Evolutionary conservation across 208 protist species (phyloP).

Genomic region (Trypanosoma rangeli): DNA sequence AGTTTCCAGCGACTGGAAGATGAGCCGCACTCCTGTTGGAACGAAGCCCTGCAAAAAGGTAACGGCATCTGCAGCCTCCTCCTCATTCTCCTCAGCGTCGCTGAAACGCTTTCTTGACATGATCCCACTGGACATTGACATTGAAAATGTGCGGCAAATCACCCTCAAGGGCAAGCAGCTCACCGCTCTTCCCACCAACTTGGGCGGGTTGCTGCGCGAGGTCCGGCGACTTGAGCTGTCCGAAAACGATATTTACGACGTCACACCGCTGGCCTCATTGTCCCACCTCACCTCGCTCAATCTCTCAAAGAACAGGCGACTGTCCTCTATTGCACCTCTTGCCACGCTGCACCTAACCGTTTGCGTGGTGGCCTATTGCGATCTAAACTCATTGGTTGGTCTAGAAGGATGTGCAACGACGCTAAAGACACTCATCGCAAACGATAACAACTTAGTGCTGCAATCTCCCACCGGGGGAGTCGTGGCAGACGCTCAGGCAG

Average conservation of each 20-base stretch:
- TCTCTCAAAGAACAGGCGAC: slow-evolving; percentile 45
- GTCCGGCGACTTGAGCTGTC: slow-evolving; percentile 75
- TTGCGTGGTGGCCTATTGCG: slow-evolving; percentile 62
- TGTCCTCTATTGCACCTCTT: slow-evolving; percentile 50
- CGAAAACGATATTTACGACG: slow-evolving; percentile 51
- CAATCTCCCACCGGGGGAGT: slow-evolving; percentile 32
- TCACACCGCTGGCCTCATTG: slow-evolving; percentile 44
- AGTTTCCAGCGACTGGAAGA: background rate
- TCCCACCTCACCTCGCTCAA: slow-evolving; percentile 67
- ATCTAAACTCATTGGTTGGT: slow-evolving; percentile 56
- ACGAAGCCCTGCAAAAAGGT: background rate
- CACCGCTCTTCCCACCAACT: slow-evolving; percentile 38
- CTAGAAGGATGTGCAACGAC: slow-evolving; percentile 55
- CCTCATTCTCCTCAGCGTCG: background rate
- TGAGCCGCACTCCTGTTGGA: background rate
- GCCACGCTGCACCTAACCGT: slow-evolving; percentile 53
- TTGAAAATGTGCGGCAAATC: slow-evolving; percentile 62
- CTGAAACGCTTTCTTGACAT: slow-evolving; percentile 55
- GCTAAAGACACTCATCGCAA: slow-evolving; percentile 76
- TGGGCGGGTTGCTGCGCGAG: slow-evolving; percentile 53
- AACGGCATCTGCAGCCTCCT: background rate
- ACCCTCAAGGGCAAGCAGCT: slow-evolving; percentile 46
- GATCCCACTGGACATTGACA: slow-evolving; percentile 77
- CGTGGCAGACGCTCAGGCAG: background rate
- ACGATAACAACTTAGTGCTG: slow-evolving; percentile 74